Conservation (phyloP, 805 yeast species). For the Lachancea lanzarotensis region DNA sequence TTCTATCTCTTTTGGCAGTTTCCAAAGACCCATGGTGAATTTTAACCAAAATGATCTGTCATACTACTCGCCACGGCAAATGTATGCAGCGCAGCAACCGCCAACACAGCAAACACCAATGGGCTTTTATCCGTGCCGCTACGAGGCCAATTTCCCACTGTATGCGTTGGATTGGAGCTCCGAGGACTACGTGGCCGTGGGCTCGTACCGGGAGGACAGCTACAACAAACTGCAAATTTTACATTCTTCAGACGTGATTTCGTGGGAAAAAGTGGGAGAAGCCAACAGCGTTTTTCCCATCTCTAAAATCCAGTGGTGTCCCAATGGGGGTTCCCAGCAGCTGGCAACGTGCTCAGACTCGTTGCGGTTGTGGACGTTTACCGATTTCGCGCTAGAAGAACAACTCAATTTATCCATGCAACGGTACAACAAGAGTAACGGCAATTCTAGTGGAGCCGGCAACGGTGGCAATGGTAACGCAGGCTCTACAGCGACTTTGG, state of each 20-base stretch:
- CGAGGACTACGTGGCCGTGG: conserved; percentile 29
- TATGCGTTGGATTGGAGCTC: conserved; percentile 31
- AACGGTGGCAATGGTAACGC: conserved; percentile 2
- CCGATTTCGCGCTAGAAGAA: conserved; percentile 33
- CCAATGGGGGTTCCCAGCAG: conserved; percentile 22
- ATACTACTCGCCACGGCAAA: conserved; percentile 7
- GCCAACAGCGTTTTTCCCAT: conserved; percentile 29
- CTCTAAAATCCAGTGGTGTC: conserved; percentile 31
- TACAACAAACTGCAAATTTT: conserved; percentile 57
- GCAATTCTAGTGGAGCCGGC: conserved; percentile 25
- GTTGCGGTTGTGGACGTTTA: conserved; percentile 28
- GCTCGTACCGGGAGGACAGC: conserved; percentile 70
- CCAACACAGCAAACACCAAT: conserved; percentile 4
- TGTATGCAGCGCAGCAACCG: conserved; percentile 7
- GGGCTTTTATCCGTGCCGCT: conserved; percentile 19
- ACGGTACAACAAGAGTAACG: conserved; percentile 32
- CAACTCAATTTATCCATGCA: conserved; percentile 37
- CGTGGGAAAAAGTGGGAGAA: conserved; percentile 58
- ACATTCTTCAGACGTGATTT: conserved; percentile 46
- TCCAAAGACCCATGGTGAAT: conserved; percentile 12
- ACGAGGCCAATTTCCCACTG: conserved; percentile 25
- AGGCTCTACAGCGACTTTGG: conserved; percentile 12
- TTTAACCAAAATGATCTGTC: conserved; percentile 6
- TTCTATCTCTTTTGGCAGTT: conserved; percentile 27
- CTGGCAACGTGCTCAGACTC: conserved; percentile 34